These are phyloP conservation scores for Acorus calamus DNA, from an alignment of 106 monocot genomes.

Conservation along the genomic window DNA sequence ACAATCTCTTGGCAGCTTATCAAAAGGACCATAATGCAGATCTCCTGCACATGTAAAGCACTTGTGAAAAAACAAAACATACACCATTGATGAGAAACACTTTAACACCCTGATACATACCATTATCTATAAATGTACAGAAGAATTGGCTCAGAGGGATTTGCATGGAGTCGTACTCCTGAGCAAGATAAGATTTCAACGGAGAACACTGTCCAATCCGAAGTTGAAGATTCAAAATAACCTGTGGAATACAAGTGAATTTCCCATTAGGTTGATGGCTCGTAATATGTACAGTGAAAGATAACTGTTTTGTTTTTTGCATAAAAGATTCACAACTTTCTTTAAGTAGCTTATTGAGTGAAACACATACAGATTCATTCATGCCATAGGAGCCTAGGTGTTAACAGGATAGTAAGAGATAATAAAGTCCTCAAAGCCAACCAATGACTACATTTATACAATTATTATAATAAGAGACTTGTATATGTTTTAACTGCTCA, in stretches of 20 bases:
- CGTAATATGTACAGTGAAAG: no score
- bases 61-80: not conserved
- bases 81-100: not conserved
- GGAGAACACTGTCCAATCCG: conserved; percentile 32
- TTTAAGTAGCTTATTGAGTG: no score
- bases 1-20: conserved; percentile 62
- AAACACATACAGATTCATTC: no score
- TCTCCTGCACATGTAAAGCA: conserved; percentile 22
- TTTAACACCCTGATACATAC: conserved; percentile 17
- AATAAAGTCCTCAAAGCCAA: no score
- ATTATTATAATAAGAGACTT: no score
- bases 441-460: no score
- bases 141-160: conserved; percentile 40
- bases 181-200: conserved; percentile 20
- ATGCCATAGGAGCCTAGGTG: no score
- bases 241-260: conserved; percentile 17
- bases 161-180: conserved; percentile 42
- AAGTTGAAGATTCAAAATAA: conserved; percentile 38
- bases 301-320: no score
- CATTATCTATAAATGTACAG: conserved; percentile 12
- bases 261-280: no score
- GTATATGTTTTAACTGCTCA: no score
- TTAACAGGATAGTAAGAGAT: no score
- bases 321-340: no score
- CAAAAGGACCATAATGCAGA: conserved; percentile 42